Evolutionary conservation across 805 yeast genomes (phyloP).

Genomic region (Barnettozyma sp.): DNA sequence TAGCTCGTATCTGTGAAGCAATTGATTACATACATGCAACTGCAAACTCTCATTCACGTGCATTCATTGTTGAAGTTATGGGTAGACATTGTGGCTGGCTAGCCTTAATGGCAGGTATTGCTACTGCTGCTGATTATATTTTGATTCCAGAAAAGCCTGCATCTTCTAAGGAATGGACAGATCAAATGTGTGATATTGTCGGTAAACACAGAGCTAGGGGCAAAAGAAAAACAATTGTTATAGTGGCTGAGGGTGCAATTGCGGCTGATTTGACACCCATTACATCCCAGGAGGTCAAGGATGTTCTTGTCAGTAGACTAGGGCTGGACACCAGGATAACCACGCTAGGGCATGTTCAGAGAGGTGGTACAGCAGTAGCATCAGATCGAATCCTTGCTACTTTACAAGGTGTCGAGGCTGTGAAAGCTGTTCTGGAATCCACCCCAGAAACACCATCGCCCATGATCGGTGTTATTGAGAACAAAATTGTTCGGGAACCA

Average conservation of each 20-base stretch:
- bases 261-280: slow-evolving; percentile 62
- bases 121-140: slow-evolving; percentile 75
- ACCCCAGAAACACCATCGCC: slow-evolving; percentile 73
- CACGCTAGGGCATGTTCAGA: slow-evolving; percentile 72
- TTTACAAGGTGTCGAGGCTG: slow-evolving; percentile 78
- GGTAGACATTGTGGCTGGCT: slow-evolving; percentile 90
- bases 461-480: slow-evolving; percentile 67
- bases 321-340: slow-evolving; percentile 76
- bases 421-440: slow-evolving; percentile 60
- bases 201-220: slow-evolving; percentile 63
- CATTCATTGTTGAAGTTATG: slow-evolving; percentile 82
- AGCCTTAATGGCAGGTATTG: slow-evolving; percentile 73
- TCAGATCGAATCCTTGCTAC: slow-evolving; percentile 68
- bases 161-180: slow-evolving; percentile 53
- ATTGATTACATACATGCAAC: slow-evolving; percentile 81
- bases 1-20: slow-evolving; percentile 66
- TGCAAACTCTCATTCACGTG: slow-evolving; percentile 76
- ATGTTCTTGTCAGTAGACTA: slow-evolving; percentile 54
- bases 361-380: slow-evolving; percentile 81
- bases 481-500: slow-evolving; percentile 60
- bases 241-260: slow-evolving; percentile 83
- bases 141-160: slow-evolving; percentile 80
- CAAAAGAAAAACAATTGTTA: slow-evolving; percentile 69
- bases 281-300: slow-evolving; percentile 55
- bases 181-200: slow-evolving; percentile 57